A percentile compares a stretch with the other conserved stretches of the same genome.
phyloP scores from a whole-genome alignment of 495 filamentous ascomycete genomes.

The Corynascus novoguineensis region DNA sequence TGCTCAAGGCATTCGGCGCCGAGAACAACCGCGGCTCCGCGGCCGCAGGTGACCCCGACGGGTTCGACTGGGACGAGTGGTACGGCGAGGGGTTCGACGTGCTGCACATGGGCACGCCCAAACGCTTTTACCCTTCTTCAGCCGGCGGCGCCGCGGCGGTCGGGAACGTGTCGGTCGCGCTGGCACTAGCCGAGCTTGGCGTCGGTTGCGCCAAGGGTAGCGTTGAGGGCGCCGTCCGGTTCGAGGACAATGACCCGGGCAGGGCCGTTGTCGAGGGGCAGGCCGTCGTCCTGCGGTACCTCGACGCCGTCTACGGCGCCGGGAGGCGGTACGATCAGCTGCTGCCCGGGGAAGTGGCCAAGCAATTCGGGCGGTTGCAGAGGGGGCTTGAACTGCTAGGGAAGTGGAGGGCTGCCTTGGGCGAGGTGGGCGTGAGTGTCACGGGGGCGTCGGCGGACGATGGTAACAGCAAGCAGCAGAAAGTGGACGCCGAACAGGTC shows the following conservation, averaged over 20 bases:
- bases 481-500: background rate
- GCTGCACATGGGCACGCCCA: conserved; percentile 58
- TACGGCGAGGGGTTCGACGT: conserved; percentile 88
- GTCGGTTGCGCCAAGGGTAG: conserved; percentile 49
- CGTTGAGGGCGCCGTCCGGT: conserved; percentile 40
- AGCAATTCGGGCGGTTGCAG: conserved; percentile 34
- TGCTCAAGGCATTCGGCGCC: conserved; percentile 74
- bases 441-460: conserved; percentile 15
- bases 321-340: conserved; percentile 27
- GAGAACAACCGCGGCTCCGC: conserved; percentile 74
- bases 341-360: conserved; percentile 30
- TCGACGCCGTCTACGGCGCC: conserved; percentile 45
- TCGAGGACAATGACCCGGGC: conserved; percentile 49
- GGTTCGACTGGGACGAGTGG: conserved; percentile 69
- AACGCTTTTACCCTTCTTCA: conserved; percentile 37
- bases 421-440: conserved; percentile 13
- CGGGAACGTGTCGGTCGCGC: conserved; percentile 51
- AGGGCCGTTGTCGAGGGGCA: conserved; percentile 45
- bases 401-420: conserved; percentile 26
- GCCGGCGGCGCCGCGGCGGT: conserved; percentile 43
- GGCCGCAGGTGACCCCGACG: too few relatives aligned
- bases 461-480: background rate
- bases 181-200: conserved; percentile 55
- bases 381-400: conserved; percentile 35
- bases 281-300: conserved; percentile 49